Evolutionary conservation across 352 stramenopile species (phyloP).

Genomic region (Phytopythium vexans): DNA sequence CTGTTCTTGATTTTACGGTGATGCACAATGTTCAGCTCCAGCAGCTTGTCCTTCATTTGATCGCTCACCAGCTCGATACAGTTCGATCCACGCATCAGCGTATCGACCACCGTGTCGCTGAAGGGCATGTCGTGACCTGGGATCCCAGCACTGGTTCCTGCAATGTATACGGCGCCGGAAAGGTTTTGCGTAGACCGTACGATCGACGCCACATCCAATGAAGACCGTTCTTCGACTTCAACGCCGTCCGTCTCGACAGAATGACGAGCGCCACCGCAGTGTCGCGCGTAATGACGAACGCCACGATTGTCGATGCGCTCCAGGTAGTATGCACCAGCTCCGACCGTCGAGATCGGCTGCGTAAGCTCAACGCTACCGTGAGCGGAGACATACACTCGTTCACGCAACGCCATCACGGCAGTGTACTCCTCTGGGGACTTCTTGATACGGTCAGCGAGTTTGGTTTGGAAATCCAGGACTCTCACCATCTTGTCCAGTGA

Average conservation of each 20-base stretch:
- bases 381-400: conserved; percentile 60
- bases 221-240: conserved; percentile 19
- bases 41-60: conserved; percentile 73
- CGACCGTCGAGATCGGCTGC: conserved; percentile 63
- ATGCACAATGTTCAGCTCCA: conserved; percentile 93
- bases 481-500: conserved; percentile 87
- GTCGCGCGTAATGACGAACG: conserved; percentile 83
- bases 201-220: conserved; percentile 31
- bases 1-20: conserved; percentile 48
- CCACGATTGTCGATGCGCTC: conserved; percentile 89
- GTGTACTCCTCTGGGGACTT: conserved; percentile 90
- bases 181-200: conserved; percentile 42
- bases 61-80: conserved; percentile 85
- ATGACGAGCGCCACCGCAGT: conserved; percentile 17
- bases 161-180: conserved; percentile 79
- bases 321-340: conserved; percentile 90
- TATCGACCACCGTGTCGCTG: conserved; percentile 74
- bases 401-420: conserved; percentile 88
- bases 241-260: neutral
- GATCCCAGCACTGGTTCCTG: conserved; percentile 89
- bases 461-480: conserved; percentile 74
- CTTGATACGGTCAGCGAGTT: conserved; percentile 80
- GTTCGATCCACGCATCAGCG: conserved; percentile 88
- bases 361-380: conserved; percentile 52
- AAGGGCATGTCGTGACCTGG: conserved; percentile 73